Conservation (phyloP, 495 filamentous ascomycete genomes). For the Massariosphaeria phaeospora region DNA sequence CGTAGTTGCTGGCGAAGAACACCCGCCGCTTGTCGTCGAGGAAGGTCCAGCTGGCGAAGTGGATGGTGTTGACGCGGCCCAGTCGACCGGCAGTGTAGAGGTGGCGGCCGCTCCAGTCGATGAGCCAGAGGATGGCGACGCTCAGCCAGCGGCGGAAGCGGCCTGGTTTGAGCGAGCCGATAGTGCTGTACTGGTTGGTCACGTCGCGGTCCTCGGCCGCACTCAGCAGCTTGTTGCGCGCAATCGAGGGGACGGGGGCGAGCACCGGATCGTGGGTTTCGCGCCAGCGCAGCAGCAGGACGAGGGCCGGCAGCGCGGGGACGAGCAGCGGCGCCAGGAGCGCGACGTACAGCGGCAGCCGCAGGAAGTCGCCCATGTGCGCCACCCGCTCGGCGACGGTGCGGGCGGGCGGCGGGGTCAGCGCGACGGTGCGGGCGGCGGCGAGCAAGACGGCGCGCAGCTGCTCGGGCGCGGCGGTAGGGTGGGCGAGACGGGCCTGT, state of each 20-base stretch:
- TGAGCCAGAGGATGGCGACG: slow-evolving; percentile 7
- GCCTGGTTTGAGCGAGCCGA: slow-evolving; percentile 15
- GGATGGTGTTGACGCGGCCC: no score
- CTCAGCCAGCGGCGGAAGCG: slow-evolving; percentile 13
- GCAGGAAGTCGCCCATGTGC: slow-evolving; percentile 10
- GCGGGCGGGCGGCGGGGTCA: slow-evolving; percentile 11
- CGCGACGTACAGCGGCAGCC: slow-evolving; percentile 8
- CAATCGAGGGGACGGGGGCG: slow-evolving; percentile 15
- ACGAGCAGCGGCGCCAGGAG: slow-evolving; percentile 8
- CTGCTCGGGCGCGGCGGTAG: slow-evolving; percentile 8
- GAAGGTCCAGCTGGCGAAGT: no score
- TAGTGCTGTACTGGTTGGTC: slow-evolving; percentile 13
- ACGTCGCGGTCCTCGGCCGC: slow-evolving; percentile 10
- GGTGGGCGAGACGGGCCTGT: slow-evolving; percentile 15
- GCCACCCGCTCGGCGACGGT: slow-evolving; percentile 8
- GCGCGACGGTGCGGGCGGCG: slow-evolving; percentile 8
- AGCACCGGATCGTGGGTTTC: slow-evolving; percentile 16
- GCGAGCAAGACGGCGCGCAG: slow-evolving; percentile 14
- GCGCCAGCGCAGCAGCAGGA: slow-evolving; percentile 13
- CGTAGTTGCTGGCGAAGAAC: no score
- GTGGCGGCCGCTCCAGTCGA: slow-evolving; percentile 12
- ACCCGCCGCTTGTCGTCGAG: no score
- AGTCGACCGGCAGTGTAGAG: slow-evolving; percentile 8
- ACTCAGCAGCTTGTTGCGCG: slow-evolving; percentile 8
- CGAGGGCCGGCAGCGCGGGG: slow-evolving; percentile 5